Evolutionary conservation across 1,139 yeast genomes (phyloP).

Genomic region (Hansenula lynferdii): DNA sequence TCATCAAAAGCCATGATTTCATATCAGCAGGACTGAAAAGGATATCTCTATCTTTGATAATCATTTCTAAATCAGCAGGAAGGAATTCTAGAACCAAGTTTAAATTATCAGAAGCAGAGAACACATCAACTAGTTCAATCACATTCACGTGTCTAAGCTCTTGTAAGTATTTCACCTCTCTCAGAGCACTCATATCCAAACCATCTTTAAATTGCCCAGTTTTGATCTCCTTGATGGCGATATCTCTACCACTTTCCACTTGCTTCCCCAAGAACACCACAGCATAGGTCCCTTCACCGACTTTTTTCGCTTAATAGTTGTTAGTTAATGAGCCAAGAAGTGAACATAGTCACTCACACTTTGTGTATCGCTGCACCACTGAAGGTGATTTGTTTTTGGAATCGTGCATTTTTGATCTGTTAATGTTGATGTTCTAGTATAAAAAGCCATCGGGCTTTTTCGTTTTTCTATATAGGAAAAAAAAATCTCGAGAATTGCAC

Average conservation of each 20-base stretch:
- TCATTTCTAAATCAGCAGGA: conserved; percentile 87
- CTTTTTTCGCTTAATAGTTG: conserved; percentile 44
- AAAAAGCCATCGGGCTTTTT: too few relatives aligned
- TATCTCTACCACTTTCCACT: conserved; percentile 48
- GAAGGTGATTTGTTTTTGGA: not conserved
- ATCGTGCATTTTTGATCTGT: not conserved
- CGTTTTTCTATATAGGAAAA: too few relatives aligned
- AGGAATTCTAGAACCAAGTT: conserved; percentile 87
- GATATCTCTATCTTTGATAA: conserved; percentile 74
- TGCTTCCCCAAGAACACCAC: conserved; percentile 86
- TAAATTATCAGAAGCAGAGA: conserved; percentile 63
- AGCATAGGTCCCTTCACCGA: conserved; percentile 99
- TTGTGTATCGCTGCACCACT: conserved; percentile 3
- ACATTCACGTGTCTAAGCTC: conserved; percentile 81
- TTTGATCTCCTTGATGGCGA: conserved; percentile 95
- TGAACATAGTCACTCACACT: not conserved
- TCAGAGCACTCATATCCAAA: conserved; percentile 91
- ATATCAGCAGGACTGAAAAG: conserved; percentile 84
- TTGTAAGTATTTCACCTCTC: conserved; percentile 92
- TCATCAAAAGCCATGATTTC: conserved; percentile 93
- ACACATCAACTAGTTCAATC: conserved; percentile 84
- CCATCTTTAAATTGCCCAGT: conserved; percentile 96
- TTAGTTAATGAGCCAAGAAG: not conserved
- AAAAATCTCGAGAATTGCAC: too few relatives aligned
- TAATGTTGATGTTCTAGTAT: not conserved